Evolutionary conservation across 2,329 filamentous ascomycete genomes (phyloP).

Genomic region (Botrytis pseudocinerea): DNA sequence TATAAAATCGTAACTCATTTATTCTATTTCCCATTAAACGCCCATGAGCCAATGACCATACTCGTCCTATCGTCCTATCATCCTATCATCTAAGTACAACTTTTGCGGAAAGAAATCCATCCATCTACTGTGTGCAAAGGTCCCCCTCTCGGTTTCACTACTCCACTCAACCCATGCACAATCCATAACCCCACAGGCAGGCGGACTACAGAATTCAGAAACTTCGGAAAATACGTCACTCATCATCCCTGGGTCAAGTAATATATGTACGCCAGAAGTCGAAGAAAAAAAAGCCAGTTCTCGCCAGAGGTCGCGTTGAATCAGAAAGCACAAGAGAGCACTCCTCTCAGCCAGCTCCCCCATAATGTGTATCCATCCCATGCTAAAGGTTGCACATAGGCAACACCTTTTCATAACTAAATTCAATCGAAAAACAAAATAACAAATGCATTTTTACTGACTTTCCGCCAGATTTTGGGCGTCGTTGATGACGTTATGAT

Average conservation of each 20-base stretch:
- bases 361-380: constrained; percentile 24
- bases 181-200: not conserved
- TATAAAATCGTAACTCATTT: constrained; percentile 19
- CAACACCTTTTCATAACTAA: constrained; percentile 9
- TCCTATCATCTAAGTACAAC: constrained; percentile 19
- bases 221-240: constrained; percentile 12
- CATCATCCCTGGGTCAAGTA: not conserved
- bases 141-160: not conserved
- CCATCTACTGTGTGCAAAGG: constrained; percentile 13
- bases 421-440: constrained; percentile 18
- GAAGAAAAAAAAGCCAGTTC: constrained; percentile 13
- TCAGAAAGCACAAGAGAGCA: constrained; percentile 20
- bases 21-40: constrained; percentile 22
- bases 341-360: constrained; percentile 18
- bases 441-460: constrained; percentile 23
- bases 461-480: constrained; percentile 32
- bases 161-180: constrained; percentile 11
- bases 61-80: constrained; percentile 11
- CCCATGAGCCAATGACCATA: constrained; percentile 5
- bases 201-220: not conserved
- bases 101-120: constrained; percentile 21
- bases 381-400: constrained; percentile 16
- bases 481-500: constrained; percentile 83
- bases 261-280: constrained; percentile 24
- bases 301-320: constrained; percentile 17